These are phyloP conservation scores for Perkinsus olseni DNA, from an alignment of 169 alveolate genomes.

Conservation along the genomic window DNA sequence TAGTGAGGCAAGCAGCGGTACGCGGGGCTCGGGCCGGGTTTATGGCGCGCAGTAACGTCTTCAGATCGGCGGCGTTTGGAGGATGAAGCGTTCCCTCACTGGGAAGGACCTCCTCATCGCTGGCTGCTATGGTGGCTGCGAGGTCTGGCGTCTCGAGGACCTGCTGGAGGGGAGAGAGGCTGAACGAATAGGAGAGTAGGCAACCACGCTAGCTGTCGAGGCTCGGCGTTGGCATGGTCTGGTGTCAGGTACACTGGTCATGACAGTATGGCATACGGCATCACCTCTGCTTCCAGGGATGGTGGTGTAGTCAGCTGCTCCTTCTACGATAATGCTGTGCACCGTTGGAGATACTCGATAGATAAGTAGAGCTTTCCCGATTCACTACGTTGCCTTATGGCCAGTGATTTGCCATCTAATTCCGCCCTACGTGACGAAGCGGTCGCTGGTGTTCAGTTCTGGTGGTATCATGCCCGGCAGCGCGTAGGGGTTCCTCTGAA, in stretches of 20 bases:
- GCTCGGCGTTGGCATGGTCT: no score
- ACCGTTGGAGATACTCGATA: neutral
- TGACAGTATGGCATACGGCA: neutral
- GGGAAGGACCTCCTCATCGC: neutral
- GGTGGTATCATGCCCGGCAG: no score
- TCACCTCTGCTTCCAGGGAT: neutral
- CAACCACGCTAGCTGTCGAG: neutral
- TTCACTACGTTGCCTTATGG: neutral
- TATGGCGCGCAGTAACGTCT: neutral
- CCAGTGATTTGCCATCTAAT: no score
- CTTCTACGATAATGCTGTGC: neutral
- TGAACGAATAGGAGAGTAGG: neutral
- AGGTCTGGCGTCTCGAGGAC: neutral
- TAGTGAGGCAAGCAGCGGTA: neutral
- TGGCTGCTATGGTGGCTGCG: neutral
- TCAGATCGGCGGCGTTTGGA: neutral
- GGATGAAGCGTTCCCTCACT: neutral
- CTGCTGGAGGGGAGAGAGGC: neutral
- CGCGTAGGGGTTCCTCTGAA: no score
- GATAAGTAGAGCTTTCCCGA: neutral
- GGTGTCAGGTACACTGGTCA: neutral
- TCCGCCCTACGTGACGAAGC: no score
- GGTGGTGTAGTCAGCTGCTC: neutral
- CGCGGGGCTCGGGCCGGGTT: neutral
- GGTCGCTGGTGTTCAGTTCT: no score